Evolutionary conservation across 192 early-diverging fungal species (phyloP), one percentile per base, ranked within the genome.

Genomic region (Lunasporangiospora selenospora): DNA sequence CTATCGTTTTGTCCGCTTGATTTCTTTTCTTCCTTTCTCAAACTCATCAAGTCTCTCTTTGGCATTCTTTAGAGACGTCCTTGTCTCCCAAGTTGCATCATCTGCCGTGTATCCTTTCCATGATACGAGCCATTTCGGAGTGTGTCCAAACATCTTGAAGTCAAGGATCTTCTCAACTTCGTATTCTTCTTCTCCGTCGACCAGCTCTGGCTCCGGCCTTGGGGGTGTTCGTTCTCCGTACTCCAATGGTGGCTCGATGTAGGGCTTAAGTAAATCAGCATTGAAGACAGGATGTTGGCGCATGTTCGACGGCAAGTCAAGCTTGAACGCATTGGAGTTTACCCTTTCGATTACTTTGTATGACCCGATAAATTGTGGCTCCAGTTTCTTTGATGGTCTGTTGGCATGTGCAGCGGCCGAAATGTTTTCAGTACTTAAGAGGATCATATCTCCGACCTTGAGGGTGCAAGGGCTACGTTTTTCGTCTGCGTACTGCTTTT

Each of bases 311-410:
- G 49, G 49, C n/a, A 52, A 33, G 12, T 52, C 49, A 15, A 52
- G 49, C 27, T 52, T 36, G 30, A 52, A 52, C 11, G 49, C 49
- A 33, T 52, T 52, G 10, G 32, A 12, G 49, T 52, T 31, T 7
- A 36, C 49, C n/a, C n/a, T n/a, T n/a, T 6, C 78, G 64, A 57
- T 67, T 51, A 15, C 33, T 31, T 0, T 46, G 18, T 38, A 70
- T 55, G 16, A 78, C 24, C 11, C 37, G 4, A 58, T 15, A 12
- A 52, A 67, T 4, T 47, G 23, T 5, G 56, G 40, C 18, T 47
- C 40, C 6, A 58, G 56, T 32, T 58, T 58, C 31, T 36, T 13
- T 10, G 56, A 34, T 0, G 42, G 42, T 2, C 44, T 1, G 16
- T 58, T 45, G 9, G 29, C 33, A 15, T 47, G 12, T 15, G 56